Evolutionary conservation across 179 eudicot species (phyloP), one percentile per base, ranked within the genome.

Genomic region (Drosera spatulata): DNA sequence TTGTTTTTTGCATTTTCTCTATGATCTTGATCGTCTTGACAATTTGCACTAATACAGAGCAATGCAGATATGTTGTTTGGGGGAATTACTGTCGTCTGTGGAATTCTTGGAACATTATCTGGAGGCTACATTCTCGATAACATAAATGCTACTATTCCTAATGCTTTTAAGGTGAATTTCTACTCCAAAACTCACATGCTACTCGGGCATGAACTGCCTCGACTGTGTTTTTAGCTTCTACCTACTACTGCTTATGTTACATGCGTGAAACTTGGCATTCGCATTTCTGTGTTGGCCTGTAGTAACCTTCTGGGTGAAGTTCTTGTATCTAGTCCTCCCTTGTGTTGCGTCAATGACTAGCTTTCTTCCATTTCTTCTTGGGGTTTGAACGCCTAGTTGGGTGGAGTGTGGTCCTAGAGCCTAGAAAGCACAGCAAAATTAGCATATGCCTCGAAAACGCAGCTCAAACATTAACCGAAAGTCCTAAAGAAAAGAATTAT

Each of bases 51-150:
- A 60, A 65, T 53, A 61, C 77, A 88, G 96, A 74, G 37, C 39
- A 75, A 84, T 61, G 89, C 97, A 50, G 97, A 90, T 70, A 46
- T 80, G 78, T 49, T 80, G 47, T 89, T 89, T 73, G 97, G 95
- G 45, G 97, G 73, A 9, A 39, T 89, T 62, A 89, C 97, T 22
- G 66, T 83, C 53, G 70, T 81, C 12, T 84, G 87, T 69, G 97
- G 97, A 62, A 69, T 90, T 61, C 55, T 90, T 38, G 97, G 97
- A 63, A 75, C 97, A 56, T 5, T 90, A 50, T 72, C 83, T 10
- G 97, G 97, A 59, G 97, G 97, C 59, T 76, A 56, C 62, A 66
- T 85, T 61, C 83, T 90, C 3, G 97, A 90, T 77, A 69, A 37
- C 57, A 81, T 90, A 75, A 71, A 64, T 54, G 79, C 93, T 56